phyloP scores from a whole-genome alignment of 2,329 filamentous ascomycete genomes.

The Colletotrichum liaoningense region DNA sequence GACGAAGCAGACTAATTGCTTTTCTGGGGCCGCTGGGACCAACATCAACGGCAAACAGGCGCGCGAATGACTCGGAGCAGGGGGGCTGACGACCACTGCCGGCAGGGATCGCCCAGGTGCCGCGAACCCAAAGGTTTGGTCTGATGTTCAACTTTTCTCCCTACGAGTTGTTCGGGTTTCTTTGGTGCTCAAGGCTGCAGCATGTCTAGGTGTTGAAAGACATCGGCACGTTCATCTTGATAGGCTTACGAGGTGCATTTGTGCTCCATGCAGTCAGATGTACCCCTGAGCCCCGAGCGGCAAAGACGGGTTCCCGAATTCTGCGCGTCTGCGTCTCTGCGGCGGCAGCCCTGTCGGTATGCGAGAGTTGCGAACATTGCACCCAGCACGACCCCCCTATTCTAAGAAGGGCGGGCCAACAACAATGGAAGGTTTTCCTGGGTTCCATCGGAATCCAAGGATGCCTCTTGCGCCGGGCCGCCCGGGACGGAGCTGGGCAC shows the following conservation, averaged over 20 bases:
- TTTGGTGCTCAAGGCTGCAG: too few species aligned
- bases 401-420: background rate
- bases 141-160: conserved; percentile 10
- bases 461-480: conserved; percentile 15
- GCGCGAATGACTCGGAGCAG: conserved; percentile 25
- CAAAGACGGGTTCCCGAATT: background rate
- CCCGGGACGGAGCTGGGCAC: conserved; percentile 19
- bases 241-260: background rate
- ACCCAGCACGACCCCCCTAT: conserved; percentile 3
- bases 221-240: background rate
- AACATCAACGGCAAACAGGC: background rate
- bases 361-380: background rate
- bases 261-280: background rate
- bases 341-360: background rate
- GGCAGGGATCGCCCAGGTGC: conserved; percentile 20
- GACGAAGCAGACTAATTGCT: conserved; percentile 31
- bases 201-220: background rate
- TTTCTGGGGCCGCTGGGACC: conserved; percentile 9
- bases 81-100: background rate
- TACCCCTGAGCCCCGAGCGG: background rate
- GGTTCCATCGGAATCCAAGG: background rate
- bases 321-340: background rate
- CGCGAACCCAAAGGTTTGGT: conserved; percentile 23
- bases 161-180: too few species aligned
- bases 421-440: background rate